Evolutionary conservation across 495 filamentous ascomycete genomes (phyloP).

Genomic region (Annulohypoxylon stygium): DNA sequence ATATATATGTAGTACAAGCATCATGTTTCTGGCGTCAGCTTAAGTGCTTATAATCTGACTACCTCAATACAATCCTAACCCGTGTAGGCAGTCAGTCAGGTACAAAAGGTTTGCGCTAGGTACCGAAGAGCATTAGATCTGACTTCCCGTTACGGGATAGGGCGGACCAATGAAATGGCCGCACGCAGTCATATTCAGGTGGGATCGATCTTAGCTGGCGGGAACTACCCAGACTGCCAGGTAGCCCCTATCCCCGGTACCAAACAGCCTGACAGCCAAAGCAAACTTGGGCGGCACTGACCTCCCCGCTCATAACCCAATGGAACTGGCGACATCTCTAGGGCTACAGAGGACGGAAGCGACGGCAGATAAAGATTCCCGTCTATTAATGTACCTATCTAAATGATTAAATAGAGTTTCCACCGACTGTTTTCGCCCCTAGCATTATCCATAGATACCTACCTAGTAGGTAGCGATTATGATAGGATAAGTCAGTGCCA

Average conservation of each 20-base stretch:
- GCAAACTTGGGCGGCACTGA: conserved; percentile 22
- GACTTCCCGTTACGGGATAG: conserved; percentile 26
- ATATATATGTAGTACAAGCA: neutral
- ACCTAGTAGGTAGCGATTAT: no score
- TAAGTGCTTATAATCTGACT: neutral
- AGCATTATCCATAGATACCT: no score
- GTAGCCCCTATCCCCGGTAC: neutral
- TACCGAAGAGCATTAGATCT: neutral
- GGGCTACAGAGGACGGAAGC: conserved; percentile 22
- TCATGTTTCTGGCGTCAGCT: neutral
- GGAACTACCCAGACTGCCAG: neutral
- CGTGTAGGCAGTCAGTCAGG: neutral
- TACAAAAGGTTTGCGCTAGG: conserved; percentile 9
- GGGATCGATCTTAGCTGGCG: conserved; percentile 9
- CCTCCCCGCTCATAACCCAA: conserved; percentile 25
- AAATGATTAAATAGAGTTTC: neutral
- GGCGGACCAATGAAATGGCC: conserved; percentile 23
- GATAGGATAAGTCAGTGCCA: no score
- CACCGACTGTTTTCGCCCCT: neutral
- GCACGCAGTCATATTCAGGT: neutral
- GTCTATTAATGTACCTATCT: no score
- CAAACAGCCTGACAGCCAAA: neutral
- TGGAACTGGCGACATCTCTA: conserved; percentile 24
- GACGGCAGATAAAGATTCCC: neutral
- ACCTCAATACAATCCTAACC: neutral